phyloP scores from a whole-genome alignment of 2,329 filamentous ascomycete species.

The Diaporthe ampelina region DNA sequence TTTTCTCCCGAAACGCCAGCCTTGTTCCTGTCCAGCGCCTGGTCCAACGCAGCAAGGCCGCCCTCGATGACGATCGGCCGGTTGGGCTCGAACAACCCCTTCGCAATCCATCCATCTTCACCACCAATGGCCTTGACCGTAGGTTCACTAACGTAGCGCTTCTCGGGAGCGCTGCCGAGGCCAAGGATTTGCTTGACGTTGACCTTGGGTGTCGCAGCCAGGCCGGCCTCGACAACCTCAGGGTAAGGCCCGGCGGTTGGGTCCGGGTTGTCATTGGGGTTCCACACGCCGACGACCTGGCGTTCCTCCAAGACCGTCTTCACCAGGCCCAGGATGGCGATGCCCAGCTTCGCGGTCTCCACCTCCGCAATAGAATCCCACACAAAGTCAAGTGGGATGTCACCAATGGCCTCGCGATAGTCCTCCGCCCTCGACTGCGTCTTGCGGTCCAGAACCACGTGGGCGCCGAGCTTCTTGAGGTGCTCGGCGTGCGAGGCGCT shows the following conservation, averaged over 20 bases:
- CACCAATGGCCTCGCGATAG: conserved; percentile 46
- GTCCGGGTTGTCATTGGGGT: conserved; percentile 34
- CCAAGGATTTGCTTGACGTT: conserved; percentile 36
- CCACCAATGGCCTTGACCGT: conserved; percentile 46
- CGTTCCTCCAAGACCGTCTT: conserved; percentile 43
- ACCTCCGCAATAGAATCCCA: conserved; percentile 50
- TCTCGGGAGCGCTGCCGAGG: conserved; percentile 46
- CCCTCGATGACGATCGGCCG: conserved; percentile 47
- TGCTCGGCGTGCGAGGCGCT: conserved; percentile 53
- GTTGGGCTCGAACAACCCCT: conserved; percentile 49
- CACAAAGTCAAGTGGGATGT: conserved; percentile 48
- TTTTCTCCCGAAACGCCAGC: conserved; percentile 47
- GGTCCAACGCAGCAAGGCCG: conserved; percentile 47
- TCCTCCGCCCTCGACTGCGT: conserved; percentile 45
- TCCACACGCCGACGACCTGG: conserved; percentile 43
- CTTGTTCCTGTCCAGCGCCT: conserved; percentile 47
- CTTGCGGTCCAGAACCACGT: conserved; percentile 43
- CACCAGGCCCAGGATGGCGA: conserved; percentile 45
- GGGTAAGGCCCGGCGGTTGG: conserved; percentile 15
- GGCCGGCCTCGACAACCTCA: conserved; percentile 42
- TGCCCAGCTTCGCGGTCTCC: conserved; percentile 49
- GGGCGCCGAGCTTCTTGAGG: conserved; percentile 44
- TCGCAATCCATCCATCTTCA: conserved; percentile 50
- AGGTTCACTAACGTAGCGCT: conserved; percentile 50
- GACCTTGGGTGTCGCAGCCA: conserved; percentile 35